Evolutionary conservation across 2,329 filamentous ascomycete species (phyloP), one percentile per base, ranked within the genome.

Genomic region (Fusarium sp.): DNA sequence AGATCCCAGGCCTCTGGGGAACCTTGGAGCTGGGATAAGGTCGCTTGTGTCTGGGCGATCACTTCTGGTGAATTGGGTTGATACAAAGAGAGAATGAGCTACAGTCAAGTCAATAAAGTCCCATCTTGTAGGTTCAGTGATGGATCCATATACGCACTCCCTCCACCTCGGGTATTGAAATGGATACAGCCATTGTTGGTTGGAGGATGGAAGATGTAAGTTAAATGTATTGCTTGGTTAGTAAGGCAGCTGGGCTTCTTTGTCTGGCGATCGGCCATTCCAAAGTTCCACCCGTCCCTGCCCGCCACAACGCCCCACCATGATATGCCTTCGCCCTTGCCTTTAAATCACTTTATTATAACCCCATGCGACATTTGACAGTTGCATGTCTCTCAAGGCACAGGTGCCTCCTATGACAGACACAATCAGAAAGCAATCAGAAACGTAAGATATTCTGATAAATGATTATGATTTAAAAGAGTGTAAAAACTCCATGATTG

Each of bases 1-100:
- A 98, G 85, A 57, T 92, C 86, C 96, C 96, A 99, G 56, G 94
- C 95, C 74, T 93, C 86, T 3, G 90, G 84, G 4, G 93, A 92
- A 71, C 89, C 89, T 77, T 98, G 96, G 20, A 98, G 83, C 26
- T 85, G 84, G 66, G 96, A 93, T 16, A 99, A 84, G 16, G 91
- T 88, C 58, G 92, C 89, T 77, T 98, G 93, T 47, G 85, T 85
- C 21, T 78, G 79, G 13, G 82, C 77, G 52, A 89, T 84, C 21
- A 78, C 78, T 33, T 83, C 80, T 39, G 85, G 83, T 1, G 81
- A 59, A 33, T 84, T 85, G 31, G 85, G 85, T 59, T 84, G 79
- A 71, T 89, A 89, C 8, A 89, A 80, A 12, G 84, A 82, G 60
- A 84, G 76, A 44, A 89, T 84, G 67, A 89, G 74, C 82, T 83